phyloP scores from a whole-genome alignment of 2,329 filamentous ascomycete species.

The Aaosphaeria arxii region DNA sequence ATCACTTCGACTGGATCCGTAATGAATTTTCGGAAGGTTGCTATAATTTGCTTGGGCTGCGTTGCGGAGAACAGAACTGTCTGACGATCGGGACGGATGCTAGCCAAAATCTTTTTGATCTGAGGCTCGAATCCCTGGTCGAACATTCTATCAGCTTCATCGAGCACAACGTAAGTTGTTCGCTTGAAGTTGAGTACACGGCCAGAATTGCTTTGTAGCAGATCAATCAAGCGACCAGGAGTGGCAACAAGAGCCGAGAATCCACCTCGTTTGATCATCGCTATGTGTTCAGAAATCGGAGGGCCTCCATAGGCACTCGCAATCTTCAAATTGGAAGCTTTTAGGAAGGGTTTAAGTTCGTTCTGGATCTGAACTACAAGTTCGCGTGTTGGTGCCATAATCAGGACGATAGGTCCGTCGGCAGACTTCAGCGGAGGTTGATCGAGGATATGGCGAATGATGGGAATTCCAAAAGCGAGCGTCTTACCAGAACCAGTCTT shows the following conservation, averaged over 20 bases:
- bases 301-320: slow-evolving; percentile 94
- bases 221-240: slow-evolving; percentile 91
- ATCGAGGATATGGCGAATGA: slow-evolving; percentile 98
- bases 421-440: slow-evolving; percentile 76
- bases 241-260: slow-evolving; percentile 89
- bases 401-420: slow-evolving; percentile 83
- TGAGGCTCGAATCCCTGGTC: slow-evolving; percentile 99
- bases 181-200: slow-evolving; percentile 86
- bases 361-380: slow-evolving; percentile 89
- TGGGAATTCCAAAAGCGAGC: slow-evolving; percentile 88
- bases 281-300: slow-evolving; percentile 96
- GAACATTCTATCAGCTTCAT: slow-evolving; percentile 98
- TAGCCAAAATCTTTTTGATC: slow-evolving; percentile 92
- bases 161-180: slow-evolving; percentile 90
- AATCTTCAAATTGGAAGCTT: slow-evolving; percentile 76
- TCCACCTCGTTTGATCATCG: slow-evolving; percentile 89
- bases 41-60: slow-evolving; percentile 90
- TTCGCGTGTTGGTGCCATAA: slow-evolving; percentile 94
- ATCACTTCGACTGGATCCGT: slow-evolving; percentile 85
- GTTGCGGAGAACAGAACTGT: slow-evolving; percentile 96
- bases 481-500: slow-evolving; percentile 99
- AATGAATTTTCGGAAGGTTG: slow-evolving; percentile 82
- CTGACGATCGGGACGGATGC: slow-evolving; percentile 87
- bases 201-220: slow-evolving; percentile 90
- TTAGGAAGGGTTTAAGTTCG: slow-evolving; percentile 92